Evolutionary conservation across 306 rosid genomes (phyloP).

Genomic region (Cicer judaicum): DNA sequence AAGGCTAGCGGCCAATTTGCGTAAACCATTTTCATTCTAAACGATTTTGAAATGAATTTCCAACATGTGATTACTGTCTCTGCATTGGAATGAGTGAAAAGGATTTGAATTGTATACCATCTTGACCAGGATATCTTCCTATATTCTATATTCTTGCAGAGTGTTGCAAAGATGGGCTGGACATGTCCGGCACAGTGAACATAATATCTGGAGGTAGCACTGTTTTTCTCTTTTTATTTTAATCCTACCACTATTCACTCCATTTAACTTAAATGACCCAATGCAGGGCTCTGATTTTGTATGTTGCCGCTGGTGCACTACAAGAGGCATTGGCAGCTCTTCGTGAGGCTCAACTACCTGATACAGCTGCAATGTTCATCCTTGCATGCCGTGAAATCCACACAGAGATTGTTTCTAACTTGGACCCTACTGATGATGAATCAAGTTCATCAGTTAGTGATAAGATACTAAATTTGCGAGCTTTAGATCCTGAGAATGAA

Average conservation of each 20-base stretch:
- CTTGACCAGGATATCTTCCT: conserved; percentile 41
- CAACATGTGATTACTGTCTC: conserved; percentile 30
- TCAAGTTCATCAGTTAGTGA: conserved; percentile 56
- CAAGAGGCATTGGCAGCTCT: conserved; percentile 94
- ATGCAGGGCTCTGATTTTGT: conserved; percentile 89
- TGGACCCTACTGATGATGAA: conserved; percentile 57
- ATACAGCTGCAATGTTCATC: conserved; percentile 91
- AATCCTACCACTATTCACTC: conserved; percentile 20
- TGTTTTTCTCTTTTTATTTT: conserved; percentile 30
- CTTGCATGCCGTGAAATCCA: conserved; percentile 93
- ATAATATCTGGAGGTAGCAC: conserved; percentile 90
- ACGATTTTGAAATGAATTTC: conserved; percentile 7
- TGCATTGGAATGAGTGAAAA: conserved; percentile 21
- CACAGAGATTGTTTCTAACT: conserved; percentile 61
- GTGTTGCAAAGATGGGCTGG: conserved; percentile 97
- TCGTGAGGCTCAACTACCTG: conserved; percentile 92
- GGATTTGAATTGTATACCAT: conserved; percentile 31
- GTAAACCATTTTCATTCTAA: conserved; percentile 16
- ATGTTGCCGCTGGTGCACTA: conserved; percentile 94
- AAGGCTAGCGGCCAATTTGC: not conserved
- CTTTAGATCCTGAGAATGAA: conserved; percentile 77
- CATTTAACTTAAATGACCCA: conserved; percentile 44
- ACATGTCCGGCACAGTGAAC: conserved; percentile 70
- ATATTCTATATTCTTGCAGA: conserved; percentile 58
- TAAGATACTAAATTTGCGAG: conserved; percentile 60